Percentiles rank a stretch among this genome's conserved stretches.
These are phyloP conservation scores for Paulownia fortunei DNA, from an alignment of 257 asterid species.

Conservation along the genomic window DNA sequence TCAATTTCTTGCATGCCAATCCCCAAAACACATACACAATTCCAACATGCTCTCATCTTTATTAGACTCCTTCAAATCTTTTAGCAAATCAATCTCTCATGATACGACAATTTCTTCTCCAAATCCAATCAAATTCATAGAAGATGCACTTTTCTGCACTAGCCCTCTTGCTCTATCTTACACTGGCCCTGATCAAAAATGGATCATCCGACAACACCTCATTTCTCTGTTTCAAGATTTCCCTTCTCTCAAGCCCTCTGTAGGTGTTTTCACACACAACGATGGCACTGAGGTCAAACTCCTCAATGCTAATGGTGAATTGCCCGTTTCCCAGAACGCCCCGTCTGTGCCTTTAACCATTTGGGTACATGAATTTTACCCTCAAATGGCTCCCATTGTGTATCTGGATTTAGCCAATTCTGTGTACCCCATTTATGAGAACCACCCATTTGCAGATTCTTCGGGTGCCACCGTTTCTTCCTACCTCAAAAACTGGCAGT, in stretches of 20 bases:
- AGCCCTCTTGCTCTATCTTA: conserved; percentile 51
- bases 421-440: conserved; percentile 29
- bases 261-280: conserved; percentile 54
- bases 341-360: conserved; percentile 53
- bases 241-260: conserved; percentile 54
- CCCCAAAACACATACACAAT: neutral
- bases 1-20: conserved; percentile 19
- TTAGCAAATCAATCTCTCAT: conserved; percentile 7
- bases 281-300: conserved; percentile 64
- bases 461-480: conserved; percentile 52
- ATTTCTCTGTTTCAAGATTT: conserved; percentile 53
- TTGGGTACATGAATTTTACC: conserved; percentile 75
- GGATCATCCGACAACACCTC: conserved; percentile 67
- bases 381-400: conserved; percentile 56
- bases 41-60: conserved; percentile 19
- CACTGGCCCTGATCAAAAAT: conserved; percentile 66
- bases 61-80: conserved; percentile 23
- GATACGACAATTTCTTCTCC: conserved; percentile 34
- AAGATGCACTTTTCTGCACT: conserved; percentile 65
- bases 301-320: conserved; percentile 49
- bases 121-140: conserved; percentile 50
- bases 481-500: conserved; percentile 54
- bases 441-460: conserved; percentile 59
- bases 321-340: conserved; percentile 34
- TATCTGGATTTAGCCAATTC: conserved; percentile 29